phyloP scores from a whole-genome alignment of 805 yeast genomes.

The Kuraishia cidri region DNA sequence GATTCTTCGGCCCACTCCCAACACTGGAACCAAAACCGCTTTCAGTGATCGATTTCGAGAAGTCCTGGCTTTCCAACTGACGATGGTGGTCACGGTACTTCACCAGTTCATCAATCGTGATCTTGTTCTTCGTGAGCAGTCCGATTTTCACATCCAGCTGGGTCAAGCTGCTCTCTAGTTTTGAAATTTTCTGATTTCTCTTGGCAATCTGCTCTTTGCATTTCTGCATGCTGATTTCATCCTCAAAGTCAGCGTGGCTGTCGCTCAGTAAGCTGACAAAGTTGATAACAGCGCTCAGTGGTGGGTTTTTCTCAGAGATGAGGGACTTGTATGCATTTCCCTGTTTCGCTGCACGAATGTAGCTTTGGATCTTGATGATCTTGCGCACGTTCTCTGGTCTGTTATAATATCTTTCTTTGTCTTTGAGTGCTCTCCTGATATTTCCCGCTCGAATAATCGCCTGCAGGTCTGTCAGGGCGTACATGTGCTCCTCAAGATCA shows the following conservation, averaged over 20 bases:
- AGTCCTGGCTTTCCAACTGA: neutral
- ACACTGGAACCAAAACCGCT: constrained; percentile 7
- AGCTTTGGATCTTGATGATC: constrained; percentile 67
- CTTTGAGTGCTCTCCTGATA: constrained; percentile 25
- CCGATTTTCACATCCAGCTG: constrained; percentile 74
- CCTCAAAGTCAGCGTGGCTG: constrained; percentile 63
- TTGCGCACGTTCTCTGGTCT: constrained; percentile 37
- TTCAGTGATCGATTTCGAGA: constrained; percentile 11
- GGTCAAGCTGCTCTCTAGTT: constrained; percentile 64
- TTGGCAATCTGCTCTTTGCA: constrained; percentile 61
- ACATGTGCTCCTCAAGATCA: constrained; percentile 36
- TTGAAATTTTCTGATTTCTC: constrained; percentile 62
- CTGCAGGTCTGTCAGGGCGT: constrained; percentile 39
- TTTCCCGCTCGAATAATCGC: constrained; percentile 39
- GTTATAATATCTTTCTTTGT: constrained; percentile 37
- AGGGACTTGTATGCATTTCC: constrained; percentile 68
- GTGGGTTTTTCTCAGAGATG: constrained; percentile 65
- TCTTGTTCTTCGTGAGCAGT: constrained; percentile 68
- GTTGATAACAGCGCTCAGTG: constrained; percentile 63
- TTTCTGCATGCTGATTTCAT: constrained; percentile 61
- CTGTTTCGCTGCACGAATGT: constrained; percentile 57
- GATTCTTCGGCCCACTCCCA: neutral
- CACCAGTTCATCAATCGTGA: constrained; percentile 62
- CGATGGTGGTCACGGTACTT: constrained; percentile 23
- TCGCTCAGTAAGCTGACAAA: constrained; percentile 73